Evolutionary conservation across 345 rosid genomes (phyloP).

Genomic region (Boechera divaricarpa): DNA sequence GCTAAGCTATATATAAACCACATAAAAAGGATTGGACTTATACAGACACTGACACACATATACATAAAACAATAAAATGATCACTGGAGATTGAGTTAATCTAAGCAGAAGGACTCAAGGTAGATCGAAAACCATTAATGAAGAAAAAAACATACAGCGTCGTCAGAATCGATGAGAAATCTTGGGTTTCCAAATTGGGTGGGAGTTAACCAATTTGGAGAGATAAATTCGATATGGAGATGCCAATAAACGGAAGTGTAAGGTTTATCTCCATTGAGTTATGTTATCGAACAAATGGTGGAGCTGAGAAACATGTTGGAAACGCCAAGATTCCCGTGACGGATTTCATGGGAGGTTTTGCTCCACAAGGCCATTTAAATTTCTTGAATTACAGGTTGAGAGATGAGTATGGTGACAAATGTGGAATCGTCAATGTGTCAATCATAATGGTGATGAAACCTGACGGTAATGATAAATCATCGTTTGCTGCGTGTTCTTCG

Average conservation of each 20-base stretch:
- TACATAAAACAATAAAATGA: slow-evolving; percentile 6
- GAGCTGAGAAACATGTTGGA: slow-evolving; percentile 48
- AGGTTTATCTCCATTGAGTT: slow-evolving; percentile 55
- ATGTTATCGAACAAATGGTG: slow-evolving; percentile 40
- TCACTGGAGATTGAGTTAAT: slow-evolving; percentile 57
- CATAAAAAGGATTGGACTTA: slow-evolving; percentile 23
- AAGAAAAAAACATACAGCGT: slow-evolving; percentile 49
- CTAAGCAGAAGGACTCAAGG: slow-evolving; percentile 62
- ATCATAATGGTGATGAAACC: slow-evolving; percentile 50
- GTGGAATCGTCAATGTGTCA: slow-evolving; percentile 69
- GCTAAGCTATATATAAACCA: not conserved
- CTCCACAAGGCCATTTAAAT: slow-evolving; percentile 57
- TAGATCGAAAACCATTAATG: slow-evolving; percentile 45
- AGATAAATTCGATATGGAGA: slow-evolving; percentile 49
- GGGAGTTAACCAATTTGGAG: slow-evolving; percentile 67
- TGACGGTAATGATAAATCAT: slow-evolving; percentile 12
- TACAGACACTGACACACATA: slow-evolving; percentile 1
- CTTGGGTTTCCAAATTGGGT: slow-evolving; percentile 36
- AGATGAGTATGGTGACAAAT: slow-evolving; percentile 50
- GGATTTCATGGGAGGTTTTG: slow-evolving; percentile 60
- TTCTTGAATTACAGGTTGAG: slow-evolving; percentile 76
- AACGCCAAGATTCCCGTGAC: slow-evolving; percentile 55
- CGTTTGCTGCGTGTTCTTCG: slow-evolving; percentile 22
- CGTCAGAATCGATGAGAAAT: slow-evolving; percentile 44
- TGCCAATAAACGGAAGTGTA: slow-evolving; percentile 45